A percentile compares a stretch with the other conserved stretches of the same genome.
phyloP scores from a whole-genome alignment of 305 asterid genomes.

The Fraxinus greggii region DNA sequence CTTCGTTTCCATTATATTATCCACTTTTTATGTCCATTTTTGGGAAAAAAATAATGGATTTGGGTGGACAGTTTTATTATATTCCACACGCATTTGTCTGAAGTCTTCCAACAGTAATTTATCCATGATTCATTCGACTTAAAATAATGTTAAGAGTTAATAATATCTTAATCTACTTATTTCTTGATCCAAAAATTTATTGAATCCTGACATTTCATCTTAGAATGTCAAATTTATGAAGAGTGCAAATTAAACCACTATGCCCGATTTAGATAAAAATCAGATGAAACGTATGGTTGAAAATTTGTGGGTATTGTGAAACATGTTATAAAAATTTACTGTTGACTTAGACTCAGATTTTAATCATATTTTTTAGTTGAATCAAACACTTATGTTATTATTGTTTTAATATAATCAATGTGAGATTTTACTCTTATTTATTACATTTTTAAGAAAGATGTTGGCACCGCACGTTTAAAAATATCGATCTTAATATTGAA shows the following conservation, averaged over 20 bases:
- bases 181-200: no score
- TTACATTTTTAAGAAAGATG: not conserved
- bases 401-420: not conserved
- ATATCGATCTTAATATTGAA: no score
- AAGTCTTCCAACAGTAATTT: conserved; percentile 15
- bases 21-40: conserved; percentile 12
- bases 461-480: not conserved
- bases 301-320: not conserved
- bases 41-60: conserved; percentile 17
- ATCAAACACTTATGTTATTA: not conserved
- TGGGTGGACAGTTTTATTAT: conserved; percentile 27
- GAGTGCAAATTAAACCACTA: not conserved
- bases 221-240: not conserved
- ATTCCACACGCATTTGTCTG: conserved; percentile 22
- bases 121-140: conserved; percentile 12
- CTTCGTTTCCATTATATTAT: conserved; percentile 5
- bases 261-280: no score
- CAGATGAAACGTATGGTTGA: no score
- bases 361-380: no score
- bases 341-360: not conserved
- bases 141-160: not conserved
- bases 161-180: not conserved
- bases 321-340: no score
- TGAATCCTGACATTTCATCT: not conserved
- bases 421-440: no score